Conservation (phyloP, 2,329 filamentous ascomycete species). For the Colletotrichum sp. region DNA sequence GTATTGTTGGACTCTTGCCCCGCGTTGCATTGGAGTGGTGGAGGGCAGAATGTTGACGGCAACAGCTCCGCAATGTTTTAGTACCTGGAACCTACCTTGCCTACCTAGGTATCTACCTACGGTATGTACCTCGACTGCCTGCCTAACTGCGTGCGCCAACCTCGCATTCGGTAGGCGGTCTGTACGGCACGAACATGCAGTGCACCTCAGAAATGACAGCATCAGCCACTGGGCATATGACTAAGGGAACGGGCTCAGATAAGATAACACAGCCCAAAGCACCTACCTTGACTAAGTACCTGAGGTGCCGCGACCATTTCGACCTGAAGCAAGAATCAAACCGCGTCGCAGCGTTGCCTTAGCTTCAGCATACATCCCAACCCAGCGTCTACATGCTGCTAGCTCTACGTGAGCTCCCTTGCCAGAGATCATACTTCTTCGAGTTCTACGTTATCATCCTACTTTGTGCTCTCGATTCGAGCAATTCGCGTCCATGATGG, state of each 20-base stretch:
- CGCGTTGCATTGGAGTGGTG: not conserved
- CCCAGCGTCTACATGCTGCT: not conserved
- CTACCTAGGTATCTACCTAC: not conserved
- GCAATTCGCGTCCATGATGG: constrained; percentile 58
- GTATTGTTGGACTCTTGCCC: not conserved
- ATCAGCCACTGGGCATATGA: not conserved
- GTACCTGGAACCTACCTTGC: too few species aligned
- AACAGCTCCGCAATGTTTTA: not conserved
- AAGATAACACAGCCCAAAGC: not conserved
- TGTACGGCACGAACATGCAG: not conserved
- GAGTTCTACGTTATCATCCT: constrained; percentile 11
- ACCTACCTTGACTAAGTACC: not conserved
- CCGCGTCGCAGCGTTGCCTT: not conserved
- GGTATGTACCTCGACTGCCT: not conserved
- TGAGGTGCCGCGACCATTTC: not conserved
- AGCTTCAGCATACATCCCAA: not conserved
- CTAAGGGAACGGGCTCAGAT: not conserved
- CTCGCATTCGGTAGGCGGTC: not conserved
- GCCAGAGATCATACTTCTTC: not conserved
- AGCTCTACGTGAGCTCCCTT: not conserved
- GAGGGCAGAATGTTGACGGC: not conserved
- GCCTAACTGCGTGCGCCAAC: not conserved
- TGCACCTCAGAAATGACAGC: not conserved
- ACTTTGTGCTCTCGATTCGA: not conserved
- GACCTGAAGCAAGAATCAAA: not conserved